A percentile compares a stretch with the other conserved stretches of the same genome.
phyloP scores from a whole-genome alignment of 169 alveolate species.

The Condylostoma magnum region DNA sequence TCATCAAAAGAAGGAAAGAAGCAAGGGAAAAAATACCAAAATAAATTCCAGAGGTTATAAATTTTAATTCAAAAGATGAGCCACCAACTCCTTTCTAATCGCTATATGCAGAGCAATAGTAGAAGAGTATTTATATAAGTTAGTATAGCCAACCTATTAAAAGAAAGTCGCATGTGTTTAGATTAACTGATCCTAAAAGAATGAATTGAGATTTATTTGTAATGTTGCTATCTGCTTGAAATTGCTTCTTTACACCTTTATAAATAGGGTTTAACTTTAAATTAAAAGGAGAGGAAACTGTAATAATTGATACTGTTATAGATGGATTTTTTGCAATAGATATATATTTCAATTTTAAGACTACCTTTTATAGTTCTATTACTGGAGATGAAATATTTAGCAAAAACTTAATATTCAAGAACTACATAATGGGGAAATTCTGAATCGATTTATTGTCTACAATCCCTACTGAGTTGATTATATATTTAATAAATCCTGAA shows the following conservation, averaged over 20 bases:
- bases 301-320: not conserved
- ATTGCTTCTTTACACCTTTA: conserved; percentile 20
- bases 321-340: conserved; percentile 1
- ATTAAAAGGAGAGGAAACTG: not conserved
- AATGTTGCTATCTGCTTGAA: conserved; percentile 30
- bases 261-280: not conserved
- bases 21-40: too few relatives aligned
- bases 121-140: too few relatives aligned
- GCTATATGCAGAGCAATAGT: too few relatives aligned
- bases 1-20: too few relatives aligned
- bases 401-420: conserved; percentile 8
- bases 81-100: too few relatives aligned
- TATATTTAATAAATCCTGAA: too few relatives aligned
- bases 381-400: conserved; percentile 34
- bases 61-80: too few relatives aligned
- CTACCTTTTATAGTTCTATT: not conserved
- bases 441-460: conserved; percentile 33
- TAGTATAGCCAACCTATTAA: too few relatives aligned
- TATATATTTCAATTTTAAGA: not conserved
- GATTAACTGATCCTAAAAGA: conserved; percentile 5
- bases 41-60: too few relatives aligned
- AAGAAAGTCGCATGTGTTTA: not conserved
- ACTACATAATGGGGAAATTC: conserved; percentile 32
- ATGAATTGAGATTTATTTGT: conserved; percentile 27
- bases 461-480: conserved; percentile 27